Evolutionary conservation across 768 basidiomycete genomes (phyloP), one percentile per base, ranked within the genome.

Genomic region (Podaxis sp.): DNA sequence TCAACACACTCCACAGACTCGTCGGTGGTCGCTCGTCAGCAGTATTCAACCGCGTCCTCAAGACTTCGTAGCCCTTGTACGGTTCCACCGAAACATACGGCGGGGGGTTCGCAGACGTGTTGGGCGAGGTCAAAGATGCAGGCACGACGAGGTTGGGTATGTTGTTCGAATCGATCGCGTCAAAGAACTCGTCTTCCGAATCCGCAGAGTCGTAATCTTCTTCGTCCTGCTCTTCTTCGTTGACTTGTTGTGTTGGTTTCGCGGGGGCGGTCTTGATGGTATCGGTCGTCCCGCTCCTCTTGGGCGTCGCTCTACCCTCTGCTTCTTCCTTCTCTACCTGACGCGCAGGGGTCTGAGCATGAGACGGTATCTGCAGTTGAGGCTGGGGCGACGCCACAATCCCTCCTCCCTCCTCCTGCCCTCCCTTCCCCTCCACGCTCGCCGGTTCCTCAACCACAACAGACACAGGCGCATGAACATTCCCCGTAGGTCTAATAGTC

Each of bases 1-100:
- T 98, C 78, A 98, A 77, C 66, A 98, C 96, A 50, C 89, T 88
- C 96, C 96, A 98, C 47, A 96, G 77, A 75, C 91, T 94, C 67
- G 94, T 93, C 47, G 88, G 88, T 19, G 96, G 96, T 36, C 95
- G 76, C 66, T 96, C 86, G 66, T 95, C 93, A 19, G 63, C 71
- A 43, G 73, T 80, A 54, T 85, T 79, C 15, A 98, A 75, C 25
- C 72, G 72, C 17, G 75, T 71, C 8, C 96, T 78, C 8, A 94
- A 74, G n/a, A 84, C 70, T 59, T 74, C 68, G 70, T 98, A 98
- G 0, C 87, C 90, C 9, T 75, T 74, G 72, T 91, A 94, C 40
- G 85, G 83, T 46, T 70, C 71, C 17, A 73, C 40, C 12, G 70
- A 65, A 27, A 71, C 37, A 7, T 63, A 62, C 36, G 66, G 56